These are phyloP conservation scores for Phoma sp. DNA, from an alignment of 2,329 filamentous ascomycete species.

Conservation along the genomic window DNA sequence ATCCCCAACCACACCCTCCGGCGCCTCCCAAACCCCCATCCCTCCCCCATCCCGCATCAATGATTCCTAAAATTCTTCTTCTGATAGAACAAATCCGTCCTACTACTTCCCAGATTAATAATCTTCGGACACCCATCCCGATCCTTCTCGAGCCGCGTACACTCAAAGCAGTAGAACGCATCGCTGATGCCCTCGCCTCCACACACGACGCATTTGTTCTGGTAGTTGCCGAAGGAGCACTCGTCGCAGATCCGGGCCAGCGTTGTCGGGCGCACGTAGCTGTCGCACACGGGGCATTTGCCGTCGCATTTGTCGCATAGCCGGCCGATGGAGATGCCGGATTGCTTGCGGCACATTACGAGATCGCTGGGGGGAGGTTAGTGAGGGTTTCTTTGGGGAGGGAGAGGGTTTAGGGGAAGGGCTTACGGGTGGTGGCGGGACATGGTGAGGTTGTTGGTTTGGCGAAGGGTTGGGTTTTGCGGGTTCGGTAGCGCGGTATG, in stretches of 20 bases:
- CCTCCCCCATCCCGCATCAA: slow-evolving; percentile 10
- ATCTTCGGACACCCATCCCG: slow-evolving; percentile 98
- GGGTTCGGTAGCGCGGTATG: too few relatives aligned
- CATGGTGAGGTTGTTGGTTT: slow-evolving; percentile 59
- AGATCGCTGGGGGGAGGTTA: slow-evolving; percentile 69
- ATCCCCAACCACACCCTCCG: background rate
- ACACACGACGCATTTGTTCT: slow-evolving; percentile 99
- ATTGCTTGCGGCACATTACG: slow-evolving; percentile 99
- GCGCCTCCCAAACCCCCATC: background rate
- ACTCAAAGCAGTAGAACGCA: slow-evolving; percentile 99
- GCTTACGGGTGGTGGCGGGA: slow-evolving; percentile 91
- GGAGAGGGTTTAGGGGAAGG: slow-evolving; percentile 13
- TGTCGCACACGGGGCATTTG: slow-evolving; percentile 98
- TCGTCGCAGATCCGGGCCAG: slow-evolving; percentile 99
- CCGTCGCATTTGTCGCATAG: slow-evolving; percentile 99
- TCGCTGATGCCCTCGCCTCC: slow-evolving; percentile 98
- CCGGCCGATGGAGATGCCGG: slow-evolving; percentile 96
- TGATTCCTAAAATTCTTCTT: slow-evolving; percentile 75
- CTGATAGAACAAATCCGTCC: slow-evolving; percentile 87
- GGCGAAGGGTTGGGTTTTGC: background rate
- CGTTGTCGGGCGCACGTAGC: slow-evolving; percentile 96
- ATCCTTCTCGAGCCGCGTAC: slow-evolving; percentile 94
- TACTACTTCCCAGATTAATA: slow-evolving; percentile 93
- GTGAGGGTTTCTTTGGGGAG: background rate
- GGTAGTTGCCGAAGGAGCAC: slow-evolving; percentile 99